A percentile compares a stretch with the other conserved stretches of the same genome.
phyloP scores from a whole-genome alignment of 768 basidiomycete genomes.

The Xerocomellus dryophilus region DNA sequence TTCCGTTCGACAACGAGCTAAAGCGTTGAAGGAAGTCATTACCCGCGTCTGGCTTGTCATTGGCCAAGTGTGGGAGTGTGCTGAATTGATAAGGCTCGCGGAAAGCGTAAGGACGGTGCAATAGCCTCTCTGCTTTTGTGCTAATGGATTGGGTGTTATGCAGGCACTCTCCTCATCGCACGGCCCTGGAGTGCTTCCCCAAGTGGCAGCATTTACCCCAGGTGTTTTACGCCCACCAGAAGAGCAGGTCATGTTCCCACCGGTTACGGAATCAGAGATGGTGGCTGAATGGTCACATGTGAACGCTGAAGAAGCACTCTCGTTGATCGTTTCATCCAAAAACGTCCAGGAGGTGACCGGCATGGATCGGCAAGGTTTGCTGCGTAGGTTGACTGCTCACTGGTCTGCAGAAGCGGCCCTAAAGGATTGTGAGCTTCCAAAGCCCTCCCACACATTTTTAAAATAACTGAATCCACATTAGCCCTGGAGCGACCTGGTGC shows the following conservation, averaged over 20 bases:
- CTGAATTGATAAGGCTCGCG: slow-evolving; percentile 50
- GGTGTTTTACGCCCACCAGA: slow-evolving; percentile 45
- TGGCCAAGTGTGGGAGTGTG: slow-evolving; percentile 67
- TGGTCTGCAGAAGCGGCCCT: slow-evolving; percentile 81
- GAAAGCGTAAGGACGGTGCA: slow-evolving; percentile 47
- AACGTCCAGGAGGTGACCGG: slow-evolving; percentile 63
- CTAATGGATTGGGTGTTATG: slow-evolving; percentile 12
- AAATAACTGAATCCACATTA: slow-evolving; percentile 24
- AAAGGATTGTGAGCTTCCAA: slow-evolving; percentile 59
- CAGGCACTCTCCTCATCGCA: slow-evolving; percentile 49
- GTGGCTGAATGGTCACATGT: slow-evolving; percentile 38
- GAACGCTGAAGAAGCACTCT: slow-evolving; percentile 52
- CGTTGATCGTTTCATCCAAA: slow-evolving; percentile 49
- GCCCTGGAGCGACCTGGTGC: slow-evolving; percentile 53
- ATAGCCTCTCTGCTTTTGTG: slow-evolving; percentile 11
- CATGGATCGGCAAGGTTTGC: slow-evolving; percentile 53
- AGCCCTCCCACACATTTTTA: slow-evolving; percentile 11
- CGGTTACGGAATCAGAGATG: slow-evolving; percentile 21
- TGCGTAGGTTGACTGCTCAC: slow-evolving; percentile 48
- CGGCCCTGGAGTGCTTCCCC: slow-evolving; percentile 37
- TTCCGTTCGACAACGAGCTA: slow-evolving; percentile 42
- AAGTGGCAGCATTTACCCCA: slow-evolving; percentile 33
- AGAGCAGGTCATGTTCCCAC: slow-evolving; percentile 42
- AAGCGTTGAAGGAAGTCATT: slow-evolving; percentile 60
- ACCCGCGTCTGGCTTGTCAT: slow-evolving; percentile 64